phyloP scores from a whole-genome alignment of 441 rosid species.

The Populus tomentosa region DNA sequence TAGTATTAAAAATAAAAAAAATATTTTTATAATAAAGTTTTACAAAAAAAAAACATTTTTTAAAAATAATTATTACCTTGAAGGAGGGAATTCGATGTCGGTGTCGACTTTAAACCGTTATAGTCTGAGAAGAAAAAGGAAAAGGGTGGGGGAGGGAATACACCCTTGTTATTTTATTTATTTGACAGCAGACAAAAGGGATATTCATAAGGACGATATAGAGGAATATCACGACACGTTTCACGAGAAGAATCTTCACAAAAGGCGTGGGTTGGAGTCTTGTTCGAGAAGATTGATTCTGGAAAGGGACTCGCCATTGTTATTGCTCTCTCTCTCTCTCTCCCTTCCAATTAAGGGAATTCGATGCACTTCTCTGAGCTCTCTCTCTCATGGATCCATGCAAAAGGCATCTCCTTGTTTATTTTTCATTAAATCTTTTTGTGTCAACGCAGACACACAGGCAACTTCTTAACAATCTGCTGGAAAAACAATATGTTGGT shows the following conservation, averaged over 20 bases:
- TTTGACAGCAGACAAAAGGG: constrained; percentile 53
- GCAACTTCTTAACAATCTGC: too few relatives aligned
- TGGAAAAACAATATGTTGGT: too few relatives aligned
- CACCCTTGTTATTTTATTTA: constrained; percentile 14
- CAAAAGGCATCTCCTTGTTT: constrained; percentile 22
- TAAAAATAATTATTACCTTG: too few relatives aligned
- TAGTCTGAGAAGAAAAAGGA: not conserved
- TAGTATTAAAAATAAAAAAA: too few relatives aligned
- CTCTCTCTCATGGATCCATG: constrained; percentile 8
- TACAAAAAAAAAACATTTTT: too few relatives aligned
- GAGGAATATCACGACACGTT: constrained; percentile 48
- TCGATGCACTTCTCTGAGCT: constrained; percentile 35
- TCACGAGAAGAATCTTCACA: constrained; percentile 29
- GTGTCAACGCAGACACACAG: too few relatives aligned
- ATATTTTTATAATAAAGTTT: too few relatives aligned
- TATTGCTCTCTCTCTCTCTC: constrained; percentile 10
- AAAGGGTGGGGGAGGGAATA: constrained; percentile 17
- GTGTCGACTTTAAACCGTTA: constrained; percentile 20
- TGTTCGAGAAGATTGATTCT: constrained; percentile 39
- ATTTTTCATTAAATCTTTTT: not conserved
- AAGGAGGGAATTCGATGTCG: not conserved
- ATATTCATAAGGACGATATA: constrained; percentile 47
- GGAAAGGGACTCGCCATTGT: constrained; percentile 54
- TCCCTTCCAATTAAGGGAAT: constrained; percentile 25
- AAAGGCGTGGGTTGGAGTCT: constrained; percentile 62